Evolutionary conservation across 2,329 filamentous ascomycete species (phyloP).

Genomic region (Penicillium verrucosum): DNA sequence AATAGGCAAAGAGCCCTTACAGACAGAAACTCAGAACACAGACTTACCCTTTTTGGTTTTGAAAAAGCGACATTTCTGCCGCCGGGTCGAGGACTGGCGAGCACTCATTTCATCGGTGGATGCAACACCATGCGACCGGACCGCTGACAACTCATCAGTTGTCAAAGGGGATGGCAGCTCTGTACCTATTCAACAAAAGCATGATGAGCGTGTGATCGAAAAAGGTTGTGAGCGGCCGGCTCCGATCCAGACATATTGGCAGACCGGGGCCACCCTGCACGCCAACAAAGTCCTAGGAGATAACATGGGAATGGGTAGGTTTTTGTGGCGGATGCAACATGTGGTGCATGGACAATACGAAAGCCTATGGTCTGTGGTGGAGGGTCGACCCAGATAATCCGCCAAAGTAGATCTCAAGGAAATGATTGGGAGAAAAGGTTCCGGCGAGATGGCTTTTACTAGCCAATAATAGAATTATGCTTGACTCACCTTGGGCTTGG

Average conservation of each 20-base stretch:
- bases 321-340: conserved; percentile 10
- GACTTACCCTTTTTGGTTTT: conserved; percentile 26
- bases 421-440: conserved; percentile 11
- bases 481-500: conserved; percentile 19
- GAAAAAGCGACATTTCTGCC: conserved; percentile 28
- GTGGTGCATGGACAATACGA: conserved; percentile 12
- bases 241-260: conserved; percentile 7
- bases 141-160: conserved; percentile 32
- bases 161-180: conserved; percentile 13
- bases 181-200: conserved; percentile 24
- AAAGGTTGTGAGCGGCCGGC: conserved; percentile 26
- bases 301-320: conserved; percentile 11
- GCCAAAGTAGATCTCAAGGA: conserved; percentile 9
- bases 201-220: conserved; percentile 34
- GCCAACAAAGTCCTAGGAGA: not conserved
- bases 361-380: not conserved
- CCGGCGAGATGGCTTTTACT: conserved; percentile 1
- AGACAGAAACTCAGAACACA: conserved; percentile 4
- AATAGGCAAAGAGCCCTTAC: not conserved
- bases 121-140: conserved; percentile 29
- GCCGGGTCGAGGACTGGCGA: conserved; percentile 18
- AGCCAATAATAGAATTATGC: conserved; percentile 4
- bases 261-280: conserved; percentile 1
- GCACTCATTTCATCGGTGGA: conserved; percentile 11
- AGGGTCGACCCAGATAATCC: conserved; percentile 3